These are phyloP conservation scores for Spiromastix sp. DNA, from an alignment of 2,329 filamentous ascomycete genomes.

Conservation along the genomic window DNA sequence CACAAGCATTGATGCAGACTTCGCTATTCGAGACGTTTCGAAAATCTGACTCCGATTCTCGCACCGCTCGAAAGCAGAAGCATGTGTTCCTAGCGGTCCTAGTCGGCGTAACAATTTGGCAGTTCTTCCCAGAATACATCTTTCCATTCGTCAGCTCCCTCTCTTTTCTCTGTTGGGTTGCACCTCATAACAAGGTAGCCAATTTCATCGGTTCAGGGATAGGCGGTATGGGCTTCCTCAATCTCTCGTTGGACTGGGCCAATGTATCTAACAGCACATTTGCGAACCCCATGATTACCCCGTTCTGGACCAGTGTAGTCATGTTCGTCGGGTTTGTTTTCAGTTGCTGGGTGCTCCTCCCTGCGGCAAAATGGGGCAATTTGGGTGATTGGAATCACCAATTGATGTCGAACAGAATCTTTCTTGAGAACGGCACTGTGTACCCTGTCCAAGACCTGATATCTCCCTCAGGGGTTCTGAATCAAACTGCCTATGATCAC, in stretches of 20 bases:
- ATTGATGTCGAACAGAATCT: constrained; percentile 49
- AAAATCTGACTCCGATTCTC: constrained; percentile 40
- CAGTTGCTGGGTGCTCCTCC: constrained; percentile 49
- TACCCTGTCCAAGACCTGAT: constrained; percentile 37
- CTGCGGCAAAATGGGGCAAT: constrained; percentile 48
- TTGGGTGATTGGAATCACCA: constrained; percentile 42
- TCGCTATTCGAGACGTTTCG: constrained; percentile 46
- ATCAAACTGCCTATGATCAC: constrained; percentile 36
- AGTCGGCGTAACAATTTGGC: constrained; percentile 46
- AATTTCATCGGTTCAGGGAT: constrained; percentile 53
- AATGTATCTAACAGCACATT: constrained; percentile 45
- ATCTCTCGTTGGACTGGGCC: constrained; percentile 51
- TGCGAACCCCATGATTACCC: constrained; percentile 39
- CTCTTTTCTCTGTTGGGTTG: constrained; percentile 55
- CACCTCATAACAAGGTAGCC: constrained; percentile 45
- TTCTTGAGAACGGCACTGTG: constrained; percentile 38
- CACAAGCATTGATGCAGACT: constrained; percentile 44
- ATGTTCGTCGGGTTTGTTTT: constrained; percentile 46
- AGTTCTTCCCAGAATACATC: constrained; percentile 51
- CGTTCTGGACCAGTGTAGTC: constrained; percentile 51
- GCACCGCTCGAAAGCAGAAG: constrained; percentile 43
- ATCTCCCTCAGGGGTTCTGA: constrained; percentile 37
- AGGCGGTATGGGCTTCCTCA: constrained; percentile 53
- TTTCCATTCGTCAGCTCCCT: constrained; percentile 51
- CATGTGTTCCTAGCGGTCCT: constrained; percentile 47